These are phyloP conservation scores for Lactarius trivialis DNA, from an alignment of 768 basidiomycete species.

Conservation along the genomic window DNA sequence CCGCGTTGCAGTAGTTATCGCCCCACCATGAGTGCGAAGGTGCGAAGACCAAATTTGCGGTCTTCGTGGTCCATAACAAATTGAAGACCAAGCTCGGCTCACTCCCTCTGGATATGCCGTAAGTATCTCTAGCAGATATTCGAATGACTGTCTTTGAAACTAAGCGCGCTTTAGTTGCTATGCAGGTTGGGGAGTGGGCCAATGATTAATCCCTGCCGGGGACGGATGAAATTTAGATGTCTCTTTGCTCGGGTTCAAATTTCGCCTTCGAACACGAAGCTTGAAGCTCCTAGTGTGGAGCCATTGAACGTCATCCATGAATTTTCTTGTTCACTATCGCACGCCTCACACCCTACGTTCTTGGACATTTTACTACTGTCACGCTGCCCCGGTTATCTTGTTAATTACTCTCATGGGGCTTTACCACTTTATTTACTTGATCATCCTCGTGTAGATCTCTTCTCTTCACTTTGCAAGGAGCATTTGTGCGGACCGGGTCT, in stretches of 20 bases:
- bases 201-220: constrained; percentile 6
- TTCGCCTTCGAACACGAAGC: constrained; percentile 16
- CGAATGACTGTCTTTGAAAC: constrained; percentile 4
- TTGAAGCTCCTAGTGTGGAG: background rate
- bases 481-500: background rate
- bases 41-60: constrained; percentile 67
- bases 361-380: background rate
- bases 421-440: constrained; percentile 1
- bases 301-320: too few relatives aligned
- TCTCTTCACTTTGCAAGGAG: background rate
- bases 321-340: background rate
- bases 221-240: background rate
- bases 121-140: constrained; percentile 30
- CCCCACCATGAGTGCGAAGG: constrained; percentile 72
- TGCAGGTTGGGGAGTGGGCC: constrained; percentile 61
- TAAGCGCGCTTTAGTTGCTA: constrained; percentile 53
- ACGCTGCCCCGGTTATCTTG: background rate
- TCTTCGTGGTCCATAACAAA: constrained; percentile 97
- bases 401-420: constrained; percentile 3
- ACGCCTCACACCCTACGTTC: background rate
- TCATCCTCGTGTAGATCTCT: constrained; percentile 11
- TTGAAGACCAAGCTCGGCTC: constrained; percentile 76
- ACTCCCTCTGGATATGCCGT: constrained; percentile 63
- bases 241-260: constrained; percentile 19
- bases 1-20: constrained; percentile 50